Evolutionary conservation across 2,329 filamentous ascomycete species (phyloP), one percentile per base, ranked within the genome.

Genomic region (Aspergillus cejpii): DNA sequence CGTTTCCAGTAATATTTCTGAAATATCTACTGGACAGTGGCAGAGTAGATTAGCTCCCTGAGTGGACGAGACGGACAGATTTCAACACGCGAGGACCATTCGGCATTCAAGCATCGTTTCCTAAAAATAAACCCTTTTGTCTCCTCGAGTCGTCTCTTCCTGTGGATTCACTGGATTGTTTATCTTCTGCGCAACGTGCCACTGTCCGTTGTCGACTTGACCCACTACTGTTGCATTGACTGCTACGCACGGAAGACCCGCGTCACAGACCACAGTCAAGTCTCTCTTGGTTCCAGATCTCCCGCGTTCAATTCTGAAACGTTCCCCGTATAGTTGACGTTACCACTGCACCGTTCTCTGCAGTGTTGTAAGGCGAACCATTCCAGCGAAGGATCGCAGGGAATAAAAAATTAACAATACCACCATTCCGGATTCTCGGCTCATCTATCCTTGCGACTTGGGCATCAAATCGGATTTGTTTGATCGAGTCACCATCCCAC

Each of bases 161-260:
- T 26, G 36, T 39, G 37, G 42, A 43, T 47, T 12, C 21, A 40
- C 42, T 44, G 47, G 44, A 47, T 47, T 46, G 33, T 43, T 40
- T 23, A 40, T 50, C 48, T 34, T 53, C 50, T 60, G 56, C 58
- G 48, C 59, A 58, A 63, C 59, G 50, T 61, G 58, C 58, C 51
- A 52, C 55, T 48, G 39, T 45, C 58, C 51, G 51, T 54, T 48
- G 39, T 45, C 47, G 50, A 50, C 44, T 50, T 11, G 60, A 63
- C 60, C 57, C 61, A 61, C 61, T 48, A 49, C 48, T 57, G 54
- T 60, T 45, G 53, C 56, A 57, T 55, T 49, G 31, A 17, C 17
- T 34, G 15, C 31, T 17, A 12, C 31, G 31, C 31, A 34, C 31
- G 31, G 31, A 34, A 34, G 31, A 54, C 45, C 52, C 50, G 54